Conservation (phyloP, 2,329 filamentous ascomycete genomes). For the Sarocladiaceae sp. region DNA sequence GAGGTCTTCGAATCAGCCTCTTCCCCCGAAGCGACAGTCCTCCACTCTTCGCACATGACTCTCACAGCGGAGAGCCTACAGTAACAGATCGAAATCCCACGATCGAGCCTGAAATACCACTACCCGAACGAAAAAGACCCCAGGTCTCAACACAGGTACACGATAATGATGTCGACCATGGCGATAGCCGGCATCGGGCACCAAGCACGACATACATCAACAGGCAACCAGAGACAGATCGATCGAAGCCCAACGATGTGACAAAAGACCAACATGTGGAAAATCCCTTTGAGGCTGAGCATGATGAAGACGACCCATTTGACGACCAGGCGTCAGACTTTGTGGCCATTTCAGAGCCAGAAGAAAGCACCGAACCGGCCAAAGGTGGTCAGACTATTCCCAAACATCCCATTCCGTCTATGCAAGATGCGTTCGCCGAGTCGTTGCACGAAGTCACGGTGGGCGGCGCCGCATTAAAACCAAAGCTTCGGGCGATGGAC, state of each 20-base stretch:
- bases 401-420: conserved; percentile 65
- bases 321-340: not conserved
- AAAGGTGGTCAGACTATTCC: conserved; percentile 18
- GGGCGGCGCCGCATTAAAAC: conserved; percentile 39
- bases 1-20: conserved; percentile 12
- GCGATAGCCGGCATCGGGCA: not conserved
- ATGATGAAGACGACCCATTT: not conserved
- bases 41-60: not conserved
- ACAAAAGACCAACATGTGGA: not conserved
- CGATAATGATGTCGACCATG: not conserved
- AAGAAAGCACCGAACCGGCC: not conserved
- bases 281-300: not conserved
- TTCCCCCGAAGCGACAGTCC: not conserved
- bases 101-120: not conserved
- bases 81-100: not conserved
- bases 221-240: not conserved
- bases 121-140: not conserved
- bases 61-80: not conserved
- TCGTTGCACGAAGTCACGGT: conserved; percentile 69
- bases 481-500: conserved; percentile 49
- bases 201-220: not conserved
- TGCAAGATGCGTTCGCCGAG: conserved; percentile 81
- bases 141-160: not conserved
- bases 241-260: not conserved
- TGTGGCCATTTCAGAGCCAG: not conserved